These are phyloP conservation scores for Flagelloscypha sp. DNA, from an alignment of 768 basidiomycete genomes.

Conservation along the genomic window DNA sequence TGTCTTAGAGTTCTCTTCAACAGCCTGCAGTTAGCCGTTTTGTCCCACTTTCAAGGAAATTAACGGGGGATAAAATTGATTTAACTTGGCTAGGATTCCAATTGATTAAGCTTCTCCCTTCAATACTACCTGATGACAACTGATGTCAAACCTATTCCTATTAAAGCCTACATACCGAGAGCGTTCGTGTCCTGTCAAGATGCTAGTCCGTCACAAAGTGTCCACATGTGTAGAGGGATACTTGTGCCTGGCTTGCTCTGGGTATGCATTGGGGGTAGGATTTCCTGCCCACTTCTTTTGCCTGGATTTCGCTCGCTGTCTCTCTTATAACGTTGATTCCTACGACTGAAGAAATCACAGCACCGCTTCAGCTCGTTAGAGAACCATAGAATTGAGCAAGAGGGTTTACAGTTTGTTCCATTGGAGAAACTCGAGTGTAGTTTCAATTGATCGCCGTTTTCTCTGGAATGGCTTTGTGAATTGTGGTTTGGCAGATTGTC, in stretches of 20 bases:
- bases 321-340: constrained; percentile 40
- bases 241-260: constrained; percentile 48
- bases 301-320: not conserved
- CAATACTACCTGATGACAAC: no score
- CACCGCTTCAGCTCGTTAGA: constrained; percentile 52
- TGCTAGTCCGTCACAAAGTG: constrained; percentile 60
- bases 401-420: constrained; percentile 46
- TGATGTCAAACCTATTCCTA: constrained; percentile 20
- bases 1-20: no score
- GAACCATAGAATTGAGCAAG: constrained; percentile 41
- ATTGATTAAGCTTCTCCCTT: constrained; percentile 59
- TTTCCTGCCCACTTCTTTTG: not conserved
- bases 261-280: constrained; percentile 68
- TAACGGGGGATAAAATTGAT: constrained; percentile 50
- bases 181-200: constrained; percentile 50
- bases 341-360: constrained; percentile 46
- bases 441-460: not conserved
- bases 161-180: constrained; percentile 56
- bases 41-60: constrained; percentile 74
- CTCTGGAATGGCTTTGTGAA: not conserved
- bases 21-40: no score
- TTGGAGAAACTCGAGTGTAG: constrained; percentile 51
- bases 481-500: no score
- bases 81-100: constrained; percentile 65
- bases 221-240: constrained; percentile 57